These are phyloP conservation scores for Starmera stellimalicola DNA, from an alignment of 1,139 yeast genomes.

Conservation along the genomic window DNA sequence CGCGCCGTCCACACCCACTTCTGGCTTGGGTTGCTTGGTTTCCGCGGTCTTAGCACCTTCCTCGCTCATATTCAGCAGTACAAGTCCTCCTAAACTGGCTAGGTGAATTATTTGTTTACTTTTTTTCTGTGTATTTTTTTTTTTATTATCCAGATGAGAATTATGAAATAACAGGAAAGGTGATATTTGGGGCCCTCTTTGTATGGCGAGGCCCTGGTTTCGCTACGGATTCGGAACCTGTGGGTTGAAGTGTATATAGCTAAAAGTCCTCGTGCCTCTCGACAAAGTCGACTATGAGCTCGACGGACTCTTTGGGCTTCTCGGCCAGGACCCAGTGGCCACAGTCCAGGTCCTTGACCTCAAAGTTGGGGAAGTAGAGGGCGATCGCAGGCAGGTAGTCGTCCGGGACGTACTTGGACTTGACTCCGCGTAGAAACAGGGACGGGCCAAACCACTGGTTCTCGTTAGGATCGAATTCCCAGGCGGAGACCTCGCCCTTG, in stretches of 20 bases:
- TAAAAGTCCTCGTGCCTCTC: slow-evolving; percentile 43
- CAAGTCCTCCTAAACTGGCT: no score
- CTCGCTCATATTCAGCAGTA: no score
- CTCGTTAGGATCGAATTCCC: slow-evolving; percentile 58
- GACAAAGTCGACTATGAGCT: slow-evolving; percentile 46
- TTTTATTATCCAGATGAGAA: no score
- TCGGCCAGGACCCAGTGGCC: slow-evolving; percentile 93
- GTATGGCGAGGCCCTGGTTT: no score
- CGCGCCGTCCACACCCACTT: no score
- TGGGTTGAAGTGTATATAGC: neutral
- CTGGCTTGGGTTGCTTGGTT: no score
- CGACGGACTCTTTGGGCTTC: slow-evolving; percentile 61
- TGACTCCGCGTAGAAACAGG: slow-evolving; percentile 70
- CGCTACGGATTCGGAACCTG: no score
- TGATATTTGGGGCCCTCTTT: no score
- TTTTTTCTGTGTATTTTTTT: no score
- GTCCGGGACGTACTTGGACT: slow-evolving; percentile 77
- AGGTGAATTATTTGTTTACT: no score
- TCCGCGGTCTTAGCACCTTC: no score
- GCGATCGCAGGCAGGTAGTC: slow-evolving; percentile 73
- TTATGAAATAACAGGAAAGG: no score
- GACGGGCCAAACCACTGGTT: slow-evolving; percentile 64
- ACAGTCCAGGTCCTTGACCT: slow-evolving; percentile 61
- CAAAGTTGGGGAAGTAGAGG: slow-evolving; percentile 69
- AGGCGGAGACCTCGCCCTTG: slow-evolving; percentile 57